Evolutionary conservation across 306 rosid genomes (phyloP), one percentile per base, ranked within the genome.

Genomic region (Oemleria cerasiformis): DNA sequence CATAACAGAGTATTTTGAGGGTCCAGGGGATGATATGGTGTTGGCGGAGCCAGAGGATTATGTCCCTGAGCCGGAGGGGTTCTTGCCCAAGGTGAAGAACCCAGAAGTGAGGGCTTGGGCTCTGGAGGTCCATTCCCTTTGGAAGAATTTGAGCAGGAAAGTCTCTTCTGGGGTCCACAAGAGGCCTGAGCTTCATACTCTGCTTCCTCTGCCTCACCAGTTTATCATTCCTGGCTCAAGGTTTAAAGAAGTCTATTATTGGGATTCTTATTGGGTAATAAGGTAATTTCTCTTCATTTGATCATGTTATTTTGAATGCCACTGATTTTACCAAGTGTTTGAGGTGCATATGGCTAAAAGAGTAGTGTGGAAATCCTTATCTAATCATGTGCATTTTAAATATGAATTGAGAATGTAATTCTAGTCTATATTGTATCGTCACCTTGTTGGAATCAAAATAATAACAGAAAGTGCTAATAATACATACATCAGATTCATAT

Each of bases 261-360:
- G 99, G 99, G 96, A 94, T 82, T 89, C 99, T 14, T 94, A 91
- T 65, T 94, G 99, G 99, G 85, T 87, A 0, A 89, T 91, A 45
- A 86, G 97, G 99, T 88, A 64, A 47, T 61, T 72, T 75, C 34
- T 40, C 17, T 57, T 59, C 6, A 6, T 15, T 74, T 41, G 1
- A 23, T 21, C 20, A 13, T 45, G 36, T 30, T 65, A 7, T 20
- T 14, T 10, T 21, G 5, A 13, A 8, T 23, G 36, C 3, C 36
- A 30, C 36, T 30, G 36, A 30, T 30, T 30, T 4, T 30, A 30
- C 36, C 0, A 30, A 30, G 36, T 30, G 36, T 30, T 30, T 30
- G 36, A 30, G 36, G 36, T 30, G 36, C 36, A 30, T 30, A 30
- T 30, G 36, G 36, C 36, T 30, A 42, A 42, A 42, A 42, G 6